Evolutionary conservation across 208 protist genomes (phyloP).

Genomic region (Trypanosoma brucei): DNA sequence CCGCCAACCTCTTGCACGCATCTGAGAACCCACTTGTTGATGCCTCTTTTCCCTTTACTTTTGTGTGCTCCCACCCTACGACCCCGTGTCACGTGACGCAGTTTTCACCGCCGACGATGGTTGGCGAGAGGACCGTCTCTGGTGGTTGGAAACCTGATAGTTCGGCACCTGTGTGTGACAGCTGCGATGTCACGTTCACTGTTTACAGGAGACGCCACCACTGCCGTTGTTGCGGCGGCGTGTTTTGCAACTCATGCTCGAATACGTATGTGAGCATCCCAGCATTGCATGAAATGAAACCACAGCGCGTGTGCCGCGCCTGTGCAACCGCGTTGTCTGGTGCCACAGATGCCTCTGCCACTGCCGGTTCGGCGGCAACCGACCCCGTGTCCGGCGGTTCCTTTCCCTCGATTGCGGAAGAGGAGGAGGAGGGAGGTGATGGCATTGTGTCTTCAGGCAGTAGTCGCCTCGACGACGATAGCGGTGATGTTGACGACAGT

Average conservation of each 20-base stretch:
- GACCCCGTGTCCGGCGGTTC: too few species aligned
- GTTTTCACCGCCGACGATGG: background rate
- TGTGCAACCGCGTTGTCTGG: slow-evolving; percentile 15
- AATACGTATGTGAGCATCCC: slow-evolving; percentile 21
- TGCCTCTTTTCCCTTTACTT: slow-evolving; percentile 7
- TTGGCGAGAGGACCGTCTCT: slow-evolving; percentile 4
- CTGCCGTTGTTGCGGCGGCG: slow-evolving; percentile 29
- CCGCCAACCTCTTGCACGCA: too few species aligned
- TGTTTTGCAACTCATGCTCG: slow-evolving; percentile 46
- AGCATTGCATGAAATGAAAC: slow-evolving; percentile 15
- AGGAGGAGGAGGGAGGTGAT: background rate
- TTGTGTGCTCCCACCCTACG: background rate
- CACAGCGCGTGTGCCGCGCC: slow-evolving; percentile 40
- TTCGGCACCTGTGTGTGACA: slow-evolving; percentile 22
- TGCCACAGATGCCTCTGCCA: background rate
- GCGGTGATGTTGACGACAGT: slow-evolving; percentile 12
- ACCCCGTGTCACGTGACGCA: background rate
- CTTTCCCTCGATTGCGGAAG: too few species aligned
- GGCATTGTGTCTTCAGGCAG: background rate
- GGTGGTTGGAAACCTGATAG: slow-evolving; percentile 33
- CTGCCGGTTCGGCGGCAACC: background rate
- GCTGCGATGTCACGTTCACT: slow-evolving; percentile 25
- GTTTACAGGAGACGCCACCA: slow-evolving; percentile 35
- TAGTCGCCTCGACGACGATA: background rate
- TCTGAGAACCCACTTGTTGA: too few species aligned